Base-by-base conservation (phyloP, 2,329 filamentous ascomycete genomes). In the Diplocarpon mali region DNA sequence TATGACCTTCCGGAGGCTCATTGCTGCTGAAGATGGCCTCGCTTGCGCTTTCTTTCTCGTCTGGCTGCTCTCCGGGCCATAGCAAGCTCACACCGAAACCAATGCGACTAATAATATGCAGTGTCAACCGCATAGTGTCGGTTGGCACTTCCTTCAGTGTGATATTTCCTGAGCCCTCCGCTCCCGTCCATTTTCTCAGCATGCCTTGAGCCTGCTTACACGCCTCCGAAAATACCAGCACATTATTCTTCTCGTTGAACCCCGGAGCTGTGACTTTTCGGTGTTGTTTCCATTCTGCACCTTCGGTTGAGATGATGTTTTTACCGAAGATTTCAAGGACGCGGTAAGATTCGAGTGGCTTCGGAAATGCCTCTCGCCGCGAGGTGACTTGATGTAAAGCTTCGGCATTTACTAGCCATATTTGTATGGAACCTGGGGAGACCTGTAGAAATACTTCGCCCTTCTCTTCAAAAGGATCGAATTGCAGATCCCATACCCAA, bases 161-260 rank as follows among this genome's bases (percentile, higher is more conserved):
- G 34, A 60, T 62, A 47, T 67, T 67, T 6, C 57, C 65, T 43
- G 59, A 51, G 2, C 63, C 64, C 29, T 67, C 61, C 4, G 62
- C 55, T 0, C 65, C 67, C 5, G 73, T 64, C 78, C 80, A 85
- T 38, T 69, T 67, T 30, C 64, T 60, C 27, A 84, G 56, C 73
- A 85, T 73, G 11, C 72, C 70, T 49, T 73, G 65, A 0, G 81
- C 74, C 65, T 89, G 83, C 45, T 69, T 65, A 44, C 83, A 66
- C 1, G 73, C 70, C 59, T 85, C 79, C 8, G 65, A 65, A 62
- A 80, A 85, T 1, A 84, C 78, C 20, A 84, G 61, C 12, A 71
- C 69, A 45, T 85, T 80, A 61, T 86, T 89, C 64, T 73, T 78
- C 65, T 90, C 85, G 46, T 81, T 85, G 62, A 90, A 89, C 3